Evolutionary conservation across 257 asterid genomes (phyloP).

Genomic region (Nicotiana attenuata): DNA sequence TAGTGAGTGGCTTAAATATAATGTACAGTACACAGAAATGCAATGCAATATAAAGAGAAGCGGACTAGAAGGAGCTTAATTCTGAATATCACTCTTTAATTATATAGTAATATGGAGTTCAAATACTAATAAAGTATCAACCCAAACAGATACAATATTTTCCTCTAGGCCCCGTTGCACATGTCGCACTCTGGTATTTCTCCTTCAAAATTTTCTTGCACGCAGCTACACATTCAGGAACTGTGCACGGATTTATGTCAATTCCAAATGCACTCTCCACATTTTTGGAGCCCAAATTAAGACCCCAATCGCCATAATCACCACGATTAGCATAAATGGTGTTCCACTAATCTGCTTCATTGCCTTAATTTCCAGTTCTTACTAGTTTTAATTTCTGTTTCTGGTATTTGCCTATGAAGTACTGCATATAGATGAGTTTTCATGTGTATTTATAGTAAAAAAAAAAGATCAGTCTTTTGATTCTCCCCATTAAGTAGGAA

Average conservation of each 20-base stretch:
- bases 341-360: background rate
- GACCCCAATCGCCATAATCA: slow-evolving; percentile 5
- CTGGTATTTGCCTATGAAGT: background rate
- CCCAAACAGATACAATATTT: slow-evolving; percentile 54
- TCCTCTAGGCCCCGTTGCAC: slow-evolving; percentile 44
- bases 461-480: no score
- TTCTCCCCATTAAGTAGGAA: no score
- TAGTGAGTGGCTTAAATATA: background rate
- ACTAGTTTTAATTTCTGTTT: no score
- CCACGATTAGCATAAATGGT: background rate
- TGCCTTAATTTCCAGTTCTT: slow-evolving; percentile 13
- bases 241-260: slow-evolving; percentile 44
- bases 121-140: background rate
- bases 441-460: background rate
- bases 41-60: background rate
- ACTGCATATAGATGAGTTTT: background rate
- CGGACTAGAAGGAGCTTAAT: background rate
- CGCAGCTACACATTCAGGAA: slow-evolving; percentile 39
- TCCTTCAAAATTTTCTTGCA: slow-evolving; percentile 37
- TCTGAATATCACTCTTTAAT: background rate
- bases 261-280: slow-evolving; percentile 53
- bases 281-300: slow-evolving; percentile 23
- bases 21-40: no score
- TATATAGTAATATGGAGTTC: background rate
- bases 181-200: slow-evolving; percentile 39